Evolutionary conservation across 352 stramenopile species (phyloP).

Genomic region (Pythium diclinum): DNA sequence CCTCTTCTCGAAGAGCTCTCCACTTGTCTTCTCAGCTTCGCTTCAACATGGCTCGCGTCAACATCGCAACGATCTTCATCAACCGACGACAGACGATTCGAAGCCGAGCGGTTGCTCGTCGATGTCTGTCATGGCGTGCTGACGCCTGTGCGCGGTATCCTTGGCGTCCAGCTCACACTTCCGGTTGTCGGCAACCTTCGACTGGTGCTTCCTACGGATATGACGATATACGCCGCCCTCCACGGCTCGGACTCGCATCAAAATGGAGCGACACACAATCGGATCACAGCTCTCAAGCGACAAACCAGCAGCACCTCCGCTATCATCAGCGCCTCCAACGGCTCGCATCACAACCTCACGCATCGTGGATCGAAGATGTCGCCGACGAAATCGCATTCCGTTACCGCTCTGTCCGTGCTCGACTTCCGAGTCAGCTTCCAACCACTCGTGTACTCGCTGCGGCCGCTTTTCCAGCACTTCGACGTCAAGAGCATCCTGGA

Average conservation of each 20-base stretch:
- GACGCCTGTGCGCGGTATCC: conserved; percentile 59
- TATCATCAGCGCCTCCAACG: neutral
- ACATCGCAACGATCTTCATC: neutral
- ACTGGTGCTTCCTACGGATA: conserved; percentile 51
- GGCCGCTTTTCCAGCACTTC: conserved; percentile 68
- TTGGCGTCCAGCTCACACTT: conserved; percentile 60
- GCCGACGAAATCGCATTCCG: conserved; percentile 44
- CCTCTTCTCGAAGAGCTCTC: conserved; percentile 56
- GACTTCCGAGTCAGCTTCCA: conserved; percentile 37
- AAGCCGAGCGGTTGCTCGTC: conserved; percentile 38
- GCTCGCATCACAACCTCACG: neutral
- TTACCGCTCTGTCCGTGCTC: conserved; percentile 37
- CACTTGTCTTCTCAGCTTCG: conserved; percentile 52
- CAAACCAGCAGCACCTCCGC: conserved; percentile 11
- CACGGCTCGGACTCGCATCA: neutral
- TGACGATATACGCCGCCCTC: conserved; percentile 45
- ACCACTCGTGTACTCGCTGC: conserved; percentile 66
- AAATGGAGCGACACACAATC: conserved; percentile 1
- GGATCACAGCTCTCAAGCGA: conserved; percentile 4
- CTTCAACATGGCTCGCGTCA: conserved; percentile 44
- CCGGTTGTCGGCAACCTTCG: conserved; percentile 28
- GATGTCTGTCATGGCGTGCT: conserved; percentile 56
- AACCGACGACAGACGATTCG: neutral
- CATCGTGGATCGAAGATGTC: conserved; percentile 26
- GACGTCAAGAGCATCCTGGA: conserved; percentile 72